phyloP scores from a whole-genome alignment of 1,139 yeast species.

The Casaregolazyma suthepensis region DNA sequence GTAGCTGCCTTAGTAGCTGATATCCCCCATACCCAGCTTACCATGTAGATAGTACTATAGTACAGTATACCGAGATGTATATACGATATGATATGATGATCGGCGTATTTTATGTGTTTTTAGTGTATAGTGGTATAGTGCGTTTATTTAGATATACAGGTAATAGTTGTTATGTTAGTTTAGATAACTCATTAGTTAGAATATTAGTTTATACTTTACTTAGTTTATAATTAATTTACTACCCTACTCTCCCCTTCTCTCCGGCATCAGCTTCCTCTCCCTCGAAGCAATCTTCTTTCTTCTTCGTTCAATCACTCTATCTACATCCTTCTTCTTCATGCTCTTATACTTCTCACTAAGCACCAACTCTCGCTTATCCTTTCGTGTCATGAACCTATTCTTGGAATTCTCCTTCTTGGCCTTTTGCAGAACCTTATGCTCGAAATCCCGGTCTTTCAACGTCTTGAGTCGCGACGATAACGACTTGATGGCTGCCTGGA shows the following conservation, averaged over 20 bases:
- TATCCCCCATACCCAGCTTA: not conserved
- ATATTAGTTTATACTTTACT: too few species aligned
- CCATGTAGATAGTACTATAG: not conserved
- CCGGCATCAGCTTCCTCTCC: slow-evolving; percentile 70
- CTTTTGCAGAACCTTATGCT: slow-evolving; percentile 50
- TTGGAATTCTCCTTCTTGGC: slow-evolving; percentile 46
- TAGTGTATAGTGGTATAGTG: not conserved
- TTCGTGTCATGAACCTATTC: slow-evolving; percentile 63
- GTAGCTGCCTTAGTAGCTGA: too few species aligned
- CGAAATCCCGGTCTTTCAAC: slow-evolving; percentile 69
- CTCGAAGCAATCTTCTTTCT: slow-evolving; percentile 89
- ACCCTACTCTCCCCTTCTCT: slow-evolving; percentile 25
- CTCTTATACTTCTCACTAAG: slow-evolving; percentile 83
- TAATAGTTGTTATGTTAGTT: too few species aligned
- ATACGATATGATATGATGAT: not conserved
- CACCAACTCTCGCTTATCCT: slow-evolving; percentile 74
- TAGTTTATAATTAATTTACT: too few species aligned
- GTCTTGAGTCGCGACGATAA: slow-evolving; percentile 73
- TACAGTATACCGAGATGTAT: not conserved
- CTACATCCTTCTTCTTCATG: slow-evolving; percentile 79
- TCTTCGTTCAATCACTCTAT: slow-evolving; percentile 85
- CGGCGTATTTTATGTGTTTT: not conserved
- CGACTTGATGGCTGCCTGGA: slow-evolving; percentile 40
- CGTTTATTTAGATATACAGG: not conserved
- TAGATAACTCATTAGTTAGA: too few species aligned